Conservation (phyloP, 1,284 basidiomycete species). For the Austropuccinia psidii region DNA sequence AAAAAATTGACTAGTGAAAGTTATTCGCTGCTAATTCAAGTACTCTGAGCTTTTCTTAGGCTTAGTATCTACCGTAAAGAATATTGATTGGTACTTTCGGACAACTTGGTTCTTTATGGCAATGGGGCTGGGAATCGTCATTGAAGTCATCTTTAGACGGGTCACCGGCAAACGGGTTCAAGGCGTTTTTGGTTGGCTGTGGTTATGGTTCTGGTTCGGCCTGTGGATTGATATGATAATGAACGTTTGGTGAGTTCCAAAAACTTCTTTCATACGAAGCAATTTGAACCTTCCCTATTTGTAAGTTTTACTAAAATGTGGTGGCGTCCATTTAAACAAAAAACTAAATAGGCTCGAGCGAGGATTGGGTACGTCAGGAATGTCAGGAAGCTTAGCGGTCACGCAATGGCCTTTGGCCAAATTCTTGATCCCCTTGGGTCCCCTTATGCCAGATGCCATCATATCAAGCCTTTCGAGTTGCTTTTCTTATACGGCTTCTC, state of each 20-base stretch:
- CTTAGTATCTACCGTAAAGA: not conserved
- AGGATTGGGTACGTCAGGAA: conserved; percentile 13
- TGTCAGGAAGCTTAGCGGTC: not conserved
- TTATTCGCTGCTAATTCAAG: not conserved
- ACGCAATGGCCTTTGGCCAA: conserved; percentile 16
- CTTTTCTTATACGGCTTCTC: no score
- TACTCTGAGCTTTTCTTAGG: no score
- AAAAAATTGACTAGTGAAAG: not conserved
- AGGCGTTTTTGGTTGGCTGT: conserved; percentile 8
- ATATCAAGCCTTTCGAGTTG: no score
- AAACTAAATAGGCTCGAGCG: not conserved
- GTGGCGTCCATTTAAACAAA: not conserved
- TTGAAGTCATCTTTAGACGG: conserved; percentile 16
- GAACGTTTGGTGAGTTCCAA: conserved; percentile 13
- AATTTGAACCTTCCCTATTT: not conserved
- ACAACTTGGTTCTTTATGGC: conserved; percentile 22
- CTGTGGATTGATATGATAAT: conserved; percentile 2
- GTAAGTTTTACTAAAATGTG: no score
- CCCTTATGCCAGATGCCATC: conserved; percentile 13
- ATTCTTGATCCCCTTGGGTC: conserved; percentile 26
- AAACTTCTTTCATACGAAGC: not conserved
- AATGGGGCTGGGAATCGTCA: conserved; percentile 10
- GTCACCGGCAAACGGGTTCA: conserved; percentile 2
- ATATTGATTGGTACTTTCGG: conserved; percentile 11
- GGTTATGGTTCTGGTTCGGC: conserved; percentile 5